Evolutionary conservation across 2,329 filamentous ascomycete genomes (phyloP).

Genomic region (Lachnellula arida): DNA sequence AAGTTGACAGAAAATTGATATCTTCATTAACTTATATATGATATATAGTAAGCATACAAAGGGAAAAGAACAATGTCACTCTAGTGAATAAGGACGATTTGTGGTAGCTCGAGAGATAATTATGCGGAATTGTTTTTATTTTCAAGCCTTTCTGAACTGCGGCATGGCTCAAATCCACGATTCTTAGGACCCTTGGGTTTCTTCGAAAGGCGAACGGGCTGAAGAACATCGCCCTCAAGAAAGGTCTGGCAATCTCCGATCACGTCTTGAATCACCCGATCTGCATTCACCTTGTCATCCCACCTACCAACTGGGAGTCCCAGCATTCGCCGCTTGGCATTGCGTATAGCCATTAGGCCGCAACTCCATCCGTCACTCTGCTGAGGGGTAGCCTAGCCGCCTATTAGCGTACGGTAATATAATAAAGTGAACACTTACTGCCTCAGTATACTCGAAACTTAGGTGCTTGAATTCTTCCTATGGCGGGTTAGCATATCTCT

Average conservation of each 20-base stretch:
- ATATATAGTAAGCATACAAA: too few species aligned
- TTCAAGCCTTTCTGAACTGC: conserved; percentile 8
- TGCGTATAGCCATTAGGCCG: conserved; percentile 21
- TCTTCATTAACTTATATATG: too few species aligned
- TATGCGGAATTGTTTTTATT: too few species aligned
- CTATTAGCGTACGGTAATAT: conserved; percentile 9
- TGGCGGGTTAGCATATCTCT: conserved; percentile 8
- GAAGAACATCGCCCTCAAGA: conserved; percentile 16
- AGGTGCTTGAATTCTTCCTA: conserved; percentile 26
- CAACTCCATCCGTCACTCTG: conserved; percentile 23
- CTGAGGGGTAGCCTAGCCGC: conserved; percentile 11
- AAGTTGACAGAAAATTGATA: too few species aligned
- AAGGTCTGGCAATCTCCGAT: conserved; percentile 19
- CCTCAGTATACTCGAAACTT: conserved; percentile 22
- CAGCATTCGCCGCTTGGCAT: conserved; percentile 19
- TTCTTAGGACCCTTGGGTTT: conserved; percentile 6
- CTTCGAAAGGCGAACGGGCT: conserved; percentile 8
- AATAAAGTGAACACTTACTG: conserved; percentile 23
- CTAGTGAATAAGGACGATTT: too few species aligned
- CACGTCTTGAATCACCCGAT: conserved; percentile 22
- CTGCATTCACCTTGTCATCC: conserved; percentile 17
- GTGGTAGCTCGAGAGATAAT: too few species aligned
- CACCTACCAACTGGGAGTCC: conserved; percentile 16
- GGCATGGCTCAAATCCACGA: neutral
- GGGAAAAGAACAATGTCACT: too few species aligned